Conservation (phyloP, 805 yeast species). For the Teunomyces pallodes region DNA sequence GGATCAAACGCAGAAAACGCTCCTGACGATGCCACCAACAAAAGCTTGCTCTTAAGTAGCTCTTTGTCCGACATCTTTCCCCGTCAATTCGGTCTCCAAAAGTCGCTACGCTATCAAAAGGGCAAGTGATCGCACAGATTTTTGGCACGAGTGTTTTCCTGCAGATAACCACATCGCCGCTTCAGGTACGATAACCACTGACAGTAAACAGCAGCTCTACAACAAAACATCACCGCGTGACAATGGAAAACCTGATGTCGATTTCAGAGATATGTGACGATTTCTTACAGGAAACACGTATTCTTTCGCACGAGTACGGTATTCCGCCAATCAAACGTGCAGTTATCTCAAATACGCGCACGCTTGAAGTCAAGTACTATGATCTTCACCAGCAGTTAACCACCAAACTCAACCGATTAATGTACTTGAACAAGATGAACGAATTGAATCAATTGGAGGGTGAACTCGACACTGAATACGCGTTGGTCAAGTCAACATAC, state of each 20-base stretch:
- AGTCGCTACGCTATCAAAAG: no score
- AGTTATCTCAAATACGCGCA: slow-evolving; percentile 5
- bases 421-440: slow-evolving; percentile 26
- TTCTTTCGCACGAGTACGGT: slow-evolving; percentile 34
- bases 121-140: no score
- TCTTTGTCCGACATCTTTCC: neutral
- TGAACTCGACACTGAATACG: slow-evolving; percentile 15
- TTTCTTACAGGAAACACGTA: slow-evolving; percentile 16
- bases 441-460: slow-evolving; percentile 15
- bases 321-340: slow-evolving; percentile 18
- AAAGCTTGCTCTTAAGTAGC: slow-evolving; percentile 43
- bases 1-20: slow-evolving; percentile 52
- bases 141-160: neutral
- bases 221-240: neutral
- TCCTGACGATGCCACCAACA: slow-evolving; percentile 50
- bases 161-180: neutral
- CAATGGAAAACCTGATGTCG: neutral
- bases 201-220: no score
- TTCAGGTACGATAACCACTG: no score
- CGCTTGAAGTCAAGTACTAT: slow-evolving; percentile 27
- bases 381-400: slow-evolving; percentile 22
- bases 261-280: slow-evolving; percentile 17
- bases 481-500: slow-evolving; percentile 10
- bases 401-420: slow-evolving; percentile 22
- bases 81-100: no score